Base-by-base conservation (phyloP, 345 rosid genomes). In the Viola odorata region DNA sequence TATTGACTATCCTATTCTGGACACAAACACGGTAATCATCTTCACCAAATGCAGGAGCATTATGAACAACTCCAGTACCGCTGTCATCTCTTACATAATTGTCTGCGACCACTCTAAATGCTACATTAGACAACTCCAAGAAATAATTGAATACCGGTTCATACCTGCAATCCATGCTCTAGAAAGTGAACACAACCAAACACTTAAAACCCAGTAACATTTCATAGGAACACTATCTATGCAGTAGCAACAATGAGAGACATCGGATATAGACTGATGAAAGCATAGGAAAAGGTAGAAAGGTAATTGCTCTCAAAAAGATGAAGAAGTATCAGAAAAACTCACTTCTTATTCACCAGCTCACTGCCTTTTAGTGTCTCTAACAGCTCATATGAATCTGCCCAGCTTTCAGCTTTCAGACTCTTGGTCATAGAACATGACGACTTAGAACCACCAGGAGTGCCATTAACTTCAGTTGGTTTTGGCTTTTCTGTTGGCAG, bases 21-120 rank as follows among this genome's bases (percentile, higher is more conserved):
- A 86, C 79, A 82, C 99, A 95, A 66, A 88, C 91, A 53, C 97
- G 95, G 50, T 95, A 88, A 77, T 91, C 99, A 62, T 95, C 97
- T 77, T 95, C 99, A 73, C 99, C 99, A 67, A 90, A 95, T 62
- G 96, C 97, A 55, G 96, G 99, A 62, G 99, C 97, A 73, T 95
- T 84, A 60, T 95, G 99, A 53, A 91, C 96, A 79, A 95, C 77
- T 71, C 99, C 96, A 59, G 96, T 88, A 79, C 99, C 99, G 71
- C 89, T 88, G 62, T 86, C 96, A 76, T 83, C 88, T 63, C 91
- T 94, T 37, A 91, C 97, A 74, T 95, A 95, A 78, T 78, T 84
- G 79, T 95, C 99, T 3, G 89, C 92, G 59, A 95, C 73, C 67
- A 95, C 96, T 74, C 90, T 75, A 69, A 91, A 95, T 38, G 94